phyloP scores from a whole-genome alignment of 257 asterid genomes.

The Solanum habrochaites region DNA sequence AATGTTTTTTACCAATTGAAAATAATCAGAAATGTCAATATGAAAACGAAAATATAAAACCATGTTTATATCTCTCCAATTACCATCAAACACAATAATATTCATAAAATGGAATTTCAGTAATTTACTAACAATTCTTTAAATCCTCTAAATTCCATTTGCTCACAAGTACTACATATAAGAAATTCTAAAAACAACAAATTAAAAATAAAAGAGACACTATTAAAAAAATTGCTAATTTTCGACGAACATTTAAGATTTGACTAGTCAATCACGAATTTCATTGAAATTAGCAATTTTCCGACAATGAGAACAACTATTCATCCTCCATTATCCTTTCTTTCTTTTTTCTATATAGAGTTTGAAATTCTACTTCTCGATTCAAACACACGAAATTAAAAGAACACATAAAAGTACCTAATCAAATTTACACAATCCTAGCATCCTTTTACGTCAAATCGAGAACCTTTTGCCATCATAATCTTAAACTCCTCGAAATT shows the following conservation, averaged over 20 bases:
- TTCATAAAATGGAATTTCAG: not conserved
- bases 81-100: not conserved
- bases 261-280: not conserved
- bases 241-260: fast-evolving
- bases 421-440: not conserved
- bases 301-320: not conserved
- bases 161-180: not conserved
- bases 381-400: not conserved
- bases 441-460: slow-evolving; percentile 12
- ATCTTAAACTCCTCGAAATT: slow-evolving; percentile 76
- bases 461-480: slow-evolving; percentile 68
- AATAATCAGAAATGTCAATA: not conserved
- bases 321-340: not conserved
- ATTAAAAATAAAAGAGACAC: not conserved
- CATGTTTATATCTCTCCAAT: not conserved
- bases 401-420: not conserved
- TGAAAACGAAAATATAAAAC: not conserved
- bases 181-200: not conserved
- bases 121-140: not conserved
- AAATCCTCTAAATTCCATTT: not conserved
- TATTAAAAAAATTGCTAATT: not conserved
- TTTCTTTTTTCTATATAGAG: not conserved
- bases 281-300: not conserved
- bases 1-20: not conserved
- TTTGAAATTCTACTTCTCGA: not conserved